Base-by-base conservation (phyloP, 768 basidiomycete genomes). In the Lactifluus echinatus region DNA sequence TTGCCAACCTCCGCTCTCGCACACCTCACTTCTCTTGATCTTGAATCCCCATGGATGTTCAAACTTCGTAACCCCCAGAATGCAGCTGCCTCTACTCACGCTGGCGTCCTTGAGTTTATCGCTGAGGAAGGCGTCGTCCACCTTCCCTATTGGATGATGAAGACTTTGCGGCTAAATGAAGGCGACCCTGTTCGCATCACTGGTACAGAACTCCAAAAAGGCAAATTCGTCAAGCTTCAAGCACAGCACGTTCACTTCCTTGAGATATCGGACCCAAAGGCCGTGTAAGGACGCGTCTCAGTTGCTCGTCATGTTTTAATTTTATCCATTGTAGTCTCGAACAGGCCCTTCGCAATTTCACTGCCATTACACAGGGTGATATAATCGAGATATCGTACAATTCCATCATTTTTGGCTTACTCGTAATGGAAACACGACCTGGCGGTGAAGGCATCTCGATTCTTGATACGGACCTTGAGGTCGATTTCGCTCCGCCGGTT, bases 141-240 rank as follows among this genome's bases (percentile, higher is more conserved):
- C 75, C 76, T 99, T 15, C 96, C 96, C 0, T 88, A 93, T 64
- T 99, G 96, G 96, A 95, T 99, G 90, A 99, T 99, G 95, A 93
- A 89, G 74, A 93, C 92, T 4, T 75, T 99, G 19, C 82, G 91
- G 26, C 73, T 99, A 26, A 85, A 85, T 54, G 96, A 99, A 72
- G 96, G 96, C 12, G 96, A 98, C 73, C 84, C 92, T 11, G 89
- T 99, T 59, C 85, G 93, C 43, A 85, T 98, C 51, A 93, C 87
- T 5, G 93, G 95, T 8, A 79, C 87, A 2, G 84, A 87, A 59
- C 78, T 97, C 15, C 83, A 83, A 0, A 98, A 98, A 71, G 96
- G 95, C 60, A 93, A 93, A 72, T 77, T 94, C 51, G 89, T 99
- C 68, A 99, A 99, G 72, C 76, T 99, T 45, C 96, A 99, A 72